Percentiles rank a stretch among this genome's conserved stretches.
Evolutionary conservation across 768 basidiomycete species (phyloP).

Genomic region (Phanerochaete sordida): DNA sequence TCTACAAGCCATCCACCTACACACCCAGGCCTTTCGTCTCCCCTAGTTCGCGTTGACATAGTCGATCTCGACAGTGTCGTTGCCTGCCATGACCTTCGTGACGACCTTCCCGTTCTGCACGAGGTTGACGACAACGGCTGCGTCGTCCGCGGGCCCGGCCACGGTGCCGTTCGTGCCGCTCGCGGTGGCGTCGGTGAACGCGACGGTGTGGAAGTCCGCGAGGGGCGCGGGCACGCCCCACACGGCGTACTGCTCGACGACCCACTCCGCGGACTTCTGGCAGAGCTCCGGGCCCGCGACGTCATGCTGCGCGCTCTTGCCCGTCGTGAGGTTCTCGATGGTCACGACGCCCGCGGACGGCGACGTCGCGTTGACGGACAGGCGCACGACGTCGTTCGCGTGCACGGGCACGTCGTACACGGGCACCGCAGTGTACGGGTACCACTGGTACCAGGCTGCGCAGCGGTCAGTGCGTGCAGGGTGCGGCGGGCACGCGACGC

Average conservation of each 20-base stretch:
- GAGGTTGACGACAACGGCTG: no score
- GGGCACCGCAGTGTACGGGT: neutral
- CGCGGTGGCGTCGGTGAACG: neutral
- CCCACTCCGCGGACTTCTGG: neutral
- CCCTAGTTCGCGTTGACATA: no score
- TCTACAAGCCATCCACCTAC: no score
- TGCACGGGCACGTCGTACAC: neutral
- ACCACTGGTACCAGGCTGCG: no score
- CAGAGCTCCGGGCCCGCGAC: neutral
- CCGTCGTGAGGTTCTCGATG: neutral
- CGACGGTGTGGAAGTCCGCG: neutral
- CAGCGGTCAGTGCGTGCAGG: no score
- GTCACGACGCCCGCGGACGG: neutral
- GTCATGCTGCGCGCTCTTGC: neutral
- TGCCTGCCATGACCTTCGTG: no score
- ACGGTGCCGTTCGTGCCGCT: no score
- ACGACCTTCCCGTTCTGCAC: no score
- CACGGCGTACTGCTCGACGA: neutral
- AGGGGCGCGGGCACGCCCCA: neutral
- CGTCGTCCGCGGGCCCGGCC: no score
- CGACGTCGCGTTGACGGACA: neutral
- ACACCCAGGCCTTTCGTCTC: no score
- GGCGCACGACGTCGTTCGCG: neutral
- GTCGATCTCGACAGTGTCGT: no score
- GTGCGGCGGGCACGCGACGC: no score